Percentiles rank a stretch among this genome's conserved stretches.
Evolutionary conservation across 345 rosid genomes (phyloP).

Genomic region (Diplotaxis tenuifolia): DNA sequence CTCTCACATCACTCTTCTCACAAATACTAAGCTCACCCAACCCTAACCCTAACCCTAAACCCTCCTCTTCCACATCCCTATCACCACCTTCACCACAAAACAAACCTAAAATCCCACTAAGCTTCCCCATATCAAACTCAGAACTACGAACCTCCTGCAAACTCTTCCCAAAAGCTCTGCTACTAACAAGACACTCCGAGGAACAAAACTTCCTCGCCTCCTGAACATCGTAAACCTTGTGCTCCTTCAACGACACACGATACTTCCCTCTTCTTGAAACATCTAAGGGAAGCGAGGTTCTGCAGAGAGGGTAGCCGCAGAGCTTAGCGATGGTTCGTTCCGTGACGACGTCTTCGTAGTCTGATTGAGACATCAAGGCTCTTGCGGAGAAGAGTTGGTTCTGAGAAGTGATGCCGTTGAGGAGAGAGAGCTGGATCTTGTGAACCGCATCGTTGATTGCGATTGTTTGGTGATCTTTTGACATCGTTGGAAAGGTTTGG

Average conservation of each 20-base stretch:
- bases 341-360: slow-evolving; percentile 70
- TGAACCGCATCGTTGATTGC: slow-evolving; percentile 54
- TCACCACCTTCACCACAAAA: slow-evolving; percentile 42
- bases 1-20: slow-evolving; percentile 49
- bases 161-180: slow-evolving; percentile 50
- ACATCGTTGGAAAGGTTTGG: slow-evolving; percentile 27
- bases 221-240: slow-evolving; percentile 61
- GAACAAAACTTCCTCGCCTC: slow-evolving; percentile 72
- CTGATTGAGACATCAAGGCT: slow-evolving; percentile 54
- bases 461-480: slow-evolving; percentile 30
- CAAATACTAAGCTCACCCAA: slow-evolving; percentile 51
- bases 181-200: slow-evolving; percentile 52
- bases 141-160: slow-evolving; percentile 57
- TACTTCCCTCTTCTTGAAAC: slow-evolving; percentile 58
- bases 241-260: slow-evolving; percentile 68
- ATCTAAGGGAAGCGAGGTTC: slow-evolving; percentile 45
- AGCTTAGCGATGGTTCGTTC: slow-evolving; percentile 60
- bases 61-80: slow-evolving; percentile 32
- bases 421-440: slow-evolving; percentile 61
- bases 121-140: slow-evolving; percentile 42
- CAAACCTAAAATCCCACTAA: slow-evolving; percentile 49
- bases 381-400: slow-evolving; percentile 67
- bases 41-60: slow-evolving; percentile 50
- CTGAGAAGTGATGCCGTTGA: slow-evolving; percentile 55
- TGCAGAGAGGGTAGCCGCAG: slow-evolving; percentile 81